Evolutionary conservation across 2,329 filamentous ascomycete genomes (phyloP), one percentile per base, ranked within the genome.

Genomic region (Blastomyces parvus): DNA sequence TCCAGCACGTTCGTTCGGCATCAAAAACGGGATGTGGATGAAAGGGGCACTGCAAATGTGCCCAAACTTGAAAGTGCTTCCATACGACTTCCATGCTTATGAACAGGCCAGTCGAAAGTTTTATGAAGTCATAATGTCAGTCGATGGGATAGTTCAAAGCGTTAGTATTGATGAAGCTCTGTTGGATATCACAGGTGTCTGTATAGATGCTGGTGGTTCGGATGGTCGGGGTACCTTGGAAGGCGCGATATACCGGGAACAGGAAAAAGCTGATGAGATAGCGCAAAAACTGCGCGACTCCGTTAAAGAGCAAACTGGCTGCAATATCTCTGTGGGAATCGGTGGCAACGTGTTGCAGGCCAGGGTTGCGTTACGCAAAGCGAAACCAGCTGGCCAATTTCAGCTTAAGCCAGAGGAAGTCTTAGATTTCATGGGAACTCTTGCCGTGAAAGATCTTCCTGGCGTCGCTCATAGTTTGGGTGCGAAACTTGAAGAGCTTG

Each of bases 1-100:
- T 72, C 86, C 88, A 25, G 94, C 95, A 7, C 86, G 94, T 46
- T 82, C 84, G 40, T 94, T 87, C 69, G 93, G 93, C 0, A 82
- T 99, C 62, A 96, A 92, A 72, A 99, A 99, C 69, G 95, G 95
- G 46, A 99, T 97, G 94, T 99, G 95, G 94, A 97, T 99, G 93
- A 95, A 93, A 73, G 83, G 84, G 42, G 94, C 94, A 0, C 81
- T 88, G 64, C 88, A 94, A 68, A 75, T 94, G 22, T 99, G 91
- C 71, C 88, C 93, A 0, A 85, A 91, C 27, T 80, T 99, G 22
- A 91, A 95, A 68, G 87, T 97, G 1, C 73, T 99, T n/a, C 90
- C 92, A 0, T 99, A 99, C 70, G 92, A 99, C 71, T 99, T 97
- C 71, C 88, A 89, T 1, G 93, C 87, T 0, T 99, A 99, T 69